Percentiles rank a stretch among this genome's conserved stretches.
phyloP scores from a whole-genome alignment of 208 protist species.

The Acanthamoeba lenticulata region DNA sequence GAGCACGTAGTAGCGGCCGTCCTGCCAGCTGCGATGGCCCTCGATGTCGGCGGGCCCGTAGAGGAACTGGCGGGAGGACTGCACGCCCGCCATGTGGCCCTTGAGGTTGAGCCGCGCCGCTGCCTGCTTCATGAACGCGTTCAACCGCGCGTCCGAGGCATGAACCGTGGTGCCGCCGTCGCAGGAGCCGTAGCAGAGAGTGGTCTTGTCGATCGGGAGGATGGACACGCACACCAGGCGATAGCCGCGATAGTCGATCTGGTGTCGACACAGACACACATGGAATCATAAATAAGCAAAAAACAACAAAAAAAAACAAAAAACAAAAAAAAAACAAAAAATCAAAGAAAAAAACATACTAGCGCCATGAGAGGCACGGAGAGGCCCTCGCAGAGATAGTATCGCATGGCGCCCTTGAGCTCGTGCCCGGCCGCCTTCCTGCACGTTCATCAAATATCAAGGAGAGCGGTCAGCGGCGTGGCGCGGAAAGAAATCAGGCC shows the following conservation, averaged over 20 bases:
- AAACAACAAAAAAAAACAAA: not conserved
- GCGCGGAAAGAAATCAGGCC: not conserved
- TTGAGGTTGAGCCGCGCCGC: not conserved
- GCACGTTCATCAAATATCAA: not conserved
- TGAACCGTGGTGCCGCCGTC: not conserved
- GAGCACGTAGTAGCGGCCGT: not conserved
- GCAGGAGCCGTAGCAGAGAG: conserved; percentile 24
- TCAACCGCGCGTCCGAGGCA: not conserved
- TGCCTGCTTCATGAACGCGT: not conserved
- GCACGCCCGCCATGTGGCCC: not conserved
- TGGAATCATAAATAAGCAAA: not conserved
- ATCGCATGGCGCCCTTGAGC: conserved; percentile 24
- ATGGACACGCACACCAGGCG: conserved; percentile 8
- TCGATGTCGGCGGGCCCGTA: not conserved
- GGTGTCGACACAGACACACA: not conserved
- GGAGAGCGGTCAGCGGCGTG: not conserved
- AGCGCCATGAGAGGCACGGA: conserved; percentile 13
- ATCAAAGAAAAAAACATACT: not conserved
- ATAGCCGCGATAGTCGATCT: conserved; percentile 51
- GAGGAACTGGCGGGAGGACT: not conserved
- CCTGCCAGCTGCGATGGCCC: not conserved
- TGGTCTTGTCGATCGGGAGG: not conserved
- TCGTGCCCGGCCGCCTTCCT: conserved; percentile 46
- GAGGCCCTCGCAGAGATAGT: not conserved
- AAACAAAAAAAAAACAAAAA: not conserved